Evolutionary conservation across 129 eudicot species (phyloP).

Genomic region (Artemisia annua): DNA sequence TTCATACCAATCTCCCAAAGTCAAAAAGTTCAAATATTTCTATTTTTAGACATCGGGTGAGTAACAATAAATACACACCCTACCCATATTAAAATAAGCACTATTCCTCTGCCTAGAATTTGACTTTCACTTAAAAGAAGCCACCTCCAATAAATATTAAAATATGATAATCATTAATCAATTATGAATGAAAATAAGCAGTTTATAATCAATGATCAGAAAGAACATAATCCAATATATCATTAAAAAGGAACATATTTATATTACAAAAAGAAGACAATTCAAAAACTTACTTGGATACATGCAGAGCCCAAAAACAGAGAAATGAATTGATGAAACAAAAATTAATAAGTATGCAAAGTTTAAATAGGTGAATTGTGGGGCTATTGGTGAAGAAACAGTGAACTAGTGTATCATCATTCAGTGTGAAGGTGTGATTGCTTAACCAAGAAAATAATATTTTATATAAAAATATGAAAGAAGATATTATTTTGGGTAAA

Average conservation of each 20-base stretch:
- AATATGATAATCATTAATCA: conserved; percentile 1
- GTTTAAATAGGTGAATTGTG: conserved; percentile 22
- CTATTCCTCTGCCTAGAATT: neutral
- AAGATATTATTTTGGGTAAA: neutral
- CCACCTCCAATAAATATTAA: conserved; percentile 4
- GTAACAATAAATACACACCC: neutral
- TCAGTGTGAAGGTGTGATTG: conserved; percentile 9
- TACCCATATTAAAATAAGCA: neutral
- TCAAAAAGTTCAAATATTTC: conserved; percentile 7
- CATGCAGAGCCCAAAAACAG: conserved; percentile 17
- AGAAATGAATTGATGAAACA: conserved; percentile 14
- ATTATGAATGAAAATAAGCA: conserved; percentile 8
- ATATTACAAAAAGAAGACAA: conserved; percentile 7
- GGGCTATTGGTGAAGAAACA: conserved; percentile 4
- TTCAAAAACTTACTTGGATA: conserved; percentile 20
- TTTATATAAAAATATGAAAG: neutral
- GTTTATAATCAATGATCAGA: conserved; percentile 18
- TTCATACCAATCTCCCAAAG: neutral
- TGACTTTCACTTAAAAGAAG: neutral
- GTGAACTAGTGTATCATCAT: conserved; percentile 19
- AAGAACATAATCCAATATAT: neutral
- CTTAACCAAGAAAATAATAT: conserved; percentile 4
- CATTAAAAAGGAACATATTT: conserved; percentile 7
- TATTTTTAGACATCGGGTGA: neutral
- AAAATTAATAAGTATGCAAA: conserved; percentile 3